Conservation (phyloP, 2,329 filamentous ascomycete genomes). For the Exophiala calicioides region DNA sequence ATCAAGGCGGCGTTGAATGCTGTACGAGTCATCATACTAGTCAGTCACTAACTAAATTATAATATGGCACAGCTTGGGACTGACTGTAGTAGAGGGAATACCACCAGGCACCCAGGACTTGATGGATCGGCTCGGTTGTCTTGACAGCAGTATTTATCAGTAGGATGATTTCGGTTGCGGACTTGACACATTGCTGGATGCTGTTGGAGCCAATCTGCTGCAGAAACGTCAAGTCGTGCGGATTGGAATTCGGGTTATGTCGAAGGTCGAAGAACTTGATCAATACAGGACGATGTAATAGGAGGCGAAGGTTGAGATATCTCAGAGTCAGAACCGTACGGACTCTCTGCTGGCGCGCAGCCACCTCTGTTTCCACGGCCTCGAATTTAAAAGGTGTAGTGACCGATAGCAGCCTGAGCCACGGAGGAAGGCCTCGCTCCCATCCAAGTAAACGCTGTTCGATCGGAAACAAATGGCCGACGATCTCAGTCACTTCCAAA, state of each 20-base stretch:
- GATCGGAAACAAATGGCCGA: constrained; percentile 9
- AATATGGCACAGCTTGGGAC: too few species aligned
- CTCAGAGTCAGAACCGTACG: constrained; percentile 42
- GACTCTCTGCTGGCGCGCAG: constrained; percentile 27
- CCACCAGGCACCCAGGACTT: constrained; percentile 37
- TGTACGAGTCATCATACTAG: not conserved
- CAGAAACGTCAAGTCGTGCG: constrained; percentile 31
- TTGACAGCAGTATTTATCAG: constrained; percentile 30
- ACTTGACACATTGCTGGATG: constrained; percentile 37
- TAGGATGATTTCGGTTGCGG: constrained; percentile 36
- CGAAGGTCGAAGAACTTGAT: constrained; percentile 40
- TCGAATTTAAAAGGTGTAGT: not conserved
- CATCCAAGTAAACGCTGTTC: constrained; percentile 12
- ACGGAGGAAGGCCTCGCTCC: not conserved
- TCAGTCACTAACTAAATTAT: too few species aligned
- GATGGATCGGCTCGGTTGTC: constrained; percentile 27
- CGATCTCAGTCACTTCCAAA: constrained; percentile 4
- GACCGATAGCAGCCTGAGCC: not conserved
- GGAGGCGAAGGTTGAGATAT: constrained; percentile 45
- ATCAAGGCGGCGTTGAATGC: constrained; percentile 20
- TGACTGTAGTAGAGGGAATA: constrained; percentile 40
- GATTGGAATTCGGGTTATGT: constrained; percentile 10
- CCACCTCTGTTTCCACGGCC: constrained; percentile 5
- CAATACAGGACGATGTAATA: constrained; percentile 46
- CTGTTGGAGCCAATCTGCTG: constrained; percentile 38